Conservation (phyloP, 768 basidiomycete genomes). For the Tylopilus subfusipes region DNA sequence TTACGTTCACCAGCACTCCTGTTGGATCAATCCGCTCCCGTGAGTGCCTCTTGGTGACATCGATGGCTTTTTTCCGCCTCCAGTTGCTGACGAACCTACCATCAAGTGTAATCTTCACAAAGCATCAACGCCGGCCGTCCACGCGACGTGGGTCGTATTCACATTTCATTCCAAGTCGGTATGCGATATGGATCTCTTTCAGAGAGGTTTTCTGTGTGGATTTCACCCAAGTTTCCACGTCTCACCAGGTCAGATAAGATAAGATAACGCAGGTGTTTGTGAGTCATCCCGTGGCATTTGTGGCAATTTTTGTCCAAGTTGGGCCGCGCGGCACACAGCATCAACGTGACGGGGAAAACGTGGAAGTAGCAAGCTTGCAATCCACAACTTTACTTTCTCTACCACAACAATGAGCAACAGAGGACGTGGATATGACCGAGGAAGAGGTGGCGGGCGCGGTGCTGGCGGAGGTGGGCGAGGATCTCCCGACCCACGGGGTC, state of each 20-base stretch:
- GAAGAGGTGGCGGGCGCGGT: conserved; percentile 35
- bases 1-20: not conserved
- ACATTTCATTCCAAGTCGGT: not conserved
- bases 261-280: conserved; percentile 8
- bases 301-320: conserved; percentile 8
- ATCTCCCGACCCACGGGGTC: conserved; percentile 24
- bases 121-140: not conserved
- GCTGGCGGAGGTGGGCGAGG: conserved; percentile 34
- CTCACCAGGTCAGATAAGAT: conserved; percentile 21
- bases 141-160: not conserved
- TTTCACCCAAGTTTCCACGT: no score
- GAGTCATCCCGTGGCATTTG: conserved; percentile 2
- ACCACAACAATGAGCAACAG: conserved; percentile 32
- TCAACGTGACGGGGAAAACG: conserved; percentile 11
- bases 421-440: conserved; percentile 40
- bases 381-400: not conserved
- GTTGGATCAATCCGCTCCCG: no score
- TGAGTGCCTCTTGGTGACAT: not conserved
- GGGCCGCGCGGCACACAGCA: conserved; percentile 19
- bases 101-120: not conserved
- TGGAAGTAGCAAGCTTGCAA: not conserved
- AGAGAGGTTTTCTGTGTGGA: not conserved
- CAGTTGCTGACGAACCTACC: not conserved
- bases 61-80: not conserved
- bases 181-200: not conserved